These are phyloP conservation scores for Boletus tomentosulus DNA, from an alignment of 768 basidiomycete species.

Conservation along the genomic window DNA sequence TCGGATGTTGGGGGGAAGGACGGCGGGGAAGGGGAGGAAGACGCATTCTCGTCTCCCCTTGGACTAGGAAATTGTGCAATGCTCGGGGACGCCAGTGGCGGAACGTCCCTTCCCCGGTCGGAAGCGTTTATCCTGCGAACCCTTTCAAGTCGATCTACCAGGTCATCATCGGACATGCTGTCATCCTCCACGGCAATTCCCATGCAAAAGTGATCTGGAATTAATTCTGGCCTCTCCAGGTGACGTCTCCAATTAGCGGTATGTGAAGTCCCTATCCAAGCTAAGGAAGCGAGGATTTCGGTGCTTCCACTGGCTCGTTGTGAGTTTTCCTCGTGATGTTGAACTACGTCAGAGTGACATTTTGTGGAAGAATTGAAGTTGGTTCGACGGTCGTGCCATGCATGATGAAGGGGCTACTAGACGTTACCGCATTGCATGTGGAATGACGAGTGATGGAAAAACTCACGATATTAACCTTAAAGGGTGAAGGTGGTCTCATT, in stretches of 20 bases:
- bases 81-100: not conserved
- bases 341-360: not conserved
- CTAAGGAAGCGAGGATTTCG: conserved; percentile 31
- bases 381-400: conserved; percentile 26
- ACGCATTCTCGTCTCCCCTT: not conserved
- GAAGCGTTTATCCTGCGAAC: conserved; percentile 30
- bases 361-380: conserved; percentile 10
- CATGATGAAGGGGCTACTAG: conserved; percentile 26
- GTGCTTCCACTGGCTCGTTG: conserved; percentile 17
- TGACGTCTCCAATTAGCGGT: not conserved
- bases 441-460: not conserved
- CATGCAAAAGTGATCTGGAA: conserved; percentile 21
- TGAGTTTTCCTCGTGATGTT: not conserved
- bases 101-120: not conserved
- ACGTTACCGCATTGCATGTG: conserved; percentile 11
- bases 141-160: conserved; percentile 45
- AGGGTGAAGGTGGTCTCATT: conserved; percentile 23
- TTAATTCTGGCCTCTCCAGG: not conserved
- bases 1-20: not conserved
- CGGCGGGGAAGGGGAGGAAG: not conserved
- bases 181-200: conserved; percentile 50
- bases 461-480: conserved; percentile 26
- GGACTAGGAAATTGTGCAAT: not conserved
- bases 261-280: conserved; percentile 25
- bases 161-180: conserved; percentile 45